A percentile compares a stretch with the other conserved stretches of the same genome.
phyloP scores from a whole-genome alignment of 805 yeast genomes.

The Saccharomyces eubayanus region DNA sequence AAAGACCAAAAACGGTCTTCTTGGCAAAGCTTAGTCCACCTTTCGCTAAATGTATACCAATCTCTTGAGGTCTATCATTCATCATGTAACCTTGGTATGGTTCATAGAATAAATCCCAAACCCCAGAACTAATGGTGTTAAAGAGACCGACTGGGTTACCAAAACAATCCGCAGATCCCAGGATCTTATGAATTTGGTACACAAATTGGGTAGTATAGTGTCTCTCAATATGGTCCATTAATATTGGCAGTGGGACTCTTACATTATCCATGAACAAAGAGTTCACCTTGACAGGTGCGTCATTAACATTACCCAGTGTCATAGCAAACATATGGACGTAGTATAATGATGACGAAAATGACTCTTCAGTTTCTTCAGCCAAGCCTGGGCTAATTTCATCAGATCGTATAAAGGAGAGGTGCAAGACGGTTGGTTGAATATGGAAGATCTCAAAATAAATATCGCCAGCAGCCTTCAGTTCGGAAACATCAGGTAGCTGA shows the following conservation, averaged over 20 bases:
- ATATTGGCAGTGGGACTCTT: constrained; percentile 71
- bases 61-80: constrained; percentile 91
- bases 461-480: constrained; percentile 52
- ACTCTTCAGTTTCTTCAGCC: constrained; percentile 29
- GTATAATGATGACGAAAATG: constrained; percentile 46
- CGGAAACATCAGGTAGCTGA: constrained; percentile 64
- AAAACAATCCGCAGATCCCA: constrained; percentile 92
- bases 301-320: constrained; percentile 96
- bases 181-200: constrained; percentile 81
- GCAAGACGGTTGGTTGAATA: constrained; percentile 82
- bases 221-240: constrained; percentile 60
- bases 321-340: constrained; percentile 80
- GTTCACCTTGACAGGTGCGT: constrained; percentile 87
- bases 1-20: constrained; percentile 88
- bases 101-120: constrained; percentile 91
- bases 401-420: constrained; percentile 84
- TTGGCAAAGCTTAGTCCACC: constrained; percentile 92
- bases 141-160: constrained; percentile 98
- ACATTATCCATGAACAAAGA: constrained; percentile 83
- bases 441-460: constrained; percentile 88
- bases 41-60: constrained; percentile 91
- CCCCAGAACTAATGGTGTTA: constrained; percentile 88
- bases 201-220: constrained; percentile 90
- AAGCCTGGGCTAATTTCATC: constrained; percentile 67
- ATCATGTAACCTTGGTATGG: constrained; percentile 93